Conservation (phyloP, 176 grass and related monocot species). For the Hyparrhenia diplandra region DNA sequence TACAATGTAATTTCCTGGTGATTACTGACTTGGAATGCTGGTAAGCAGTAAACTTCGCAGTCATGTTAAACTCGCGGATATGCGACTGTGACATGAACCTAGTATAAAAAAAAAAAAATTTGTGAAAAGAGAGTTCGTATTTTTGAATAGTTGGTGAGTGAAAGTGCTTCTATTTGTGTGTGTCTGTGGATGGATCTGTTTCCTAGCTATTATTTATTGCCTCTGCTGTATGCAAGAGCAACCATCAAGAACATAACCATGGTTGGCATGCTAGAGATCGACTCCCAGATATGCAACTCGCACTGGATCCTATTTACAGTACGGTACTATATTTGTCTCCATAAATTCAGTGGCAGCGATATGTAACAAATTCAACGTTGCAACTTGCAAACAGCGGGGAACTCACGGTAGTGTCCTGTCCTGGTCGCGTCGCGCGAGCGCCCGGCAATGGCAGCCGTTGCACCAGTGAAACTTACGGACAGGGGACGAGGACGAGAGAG, state of each 20-base stretch:
- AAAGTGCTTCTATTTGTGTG: too few species aligned
- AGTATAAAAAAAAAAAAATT: too few species aligned
- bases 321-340: background rate
- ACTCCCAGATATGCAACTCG: too few species aligned
- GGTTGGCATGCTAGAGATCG: background rate
- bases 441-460: background rate
- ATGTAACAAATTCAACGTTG: background rate
- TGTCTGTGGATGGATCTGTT: background rate
- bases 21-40: too few species aligned
- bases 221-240: background rate
- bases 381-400: background rate
- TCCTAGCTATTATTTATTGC: background rate
- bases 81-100: too few species aligned
- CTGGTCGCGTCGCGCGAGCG: background rate
- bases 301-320: background rate
- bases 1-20: too few species aligned
- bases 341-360: background rate
- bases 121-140: too few species aligned
- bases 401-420: background rate
- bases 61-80: too few species aligned
- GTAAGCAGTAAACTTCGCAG: too few species aligned
- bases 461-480: background rate
- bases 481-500: background rate
- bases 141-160: too few species aligned
- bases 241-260: background rate